phyloP scores from a whole-genome alignment of 164 flowering plant genomes.

The Brasenia schreberi region DNA sequence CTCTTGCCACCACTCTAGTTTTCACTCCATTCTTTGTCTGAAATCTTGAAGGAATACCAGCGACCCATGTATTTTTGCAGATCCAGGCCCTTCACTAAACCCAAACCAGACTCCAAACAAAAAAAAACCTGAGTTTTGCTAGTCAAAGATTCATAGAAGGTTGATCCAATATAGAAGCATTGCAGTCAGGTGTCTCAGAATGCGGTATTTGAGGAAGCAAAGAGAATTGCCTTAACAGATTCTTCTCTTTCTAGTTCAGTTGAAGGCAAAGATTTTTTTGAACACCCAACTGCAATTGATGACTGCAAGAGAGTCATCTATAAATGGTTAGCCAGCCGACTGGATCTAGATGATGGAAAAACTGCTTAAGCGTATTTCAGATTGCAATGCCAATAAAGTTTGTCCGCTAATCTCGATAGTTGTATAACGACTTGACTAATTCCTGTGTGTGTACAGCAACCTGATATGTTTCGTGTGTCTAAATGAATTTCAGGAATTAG shows the following conservation, averaged over 20 bases:
- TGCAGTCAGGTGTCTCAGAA: slow-evolving; percentile 69
- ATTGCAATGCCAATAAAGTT: slow-evolving; percentile 77
- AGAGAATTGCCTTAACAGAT: slow-evolving; percentile 35
- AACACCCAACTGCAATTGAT: slow-evolving; percentile 30
- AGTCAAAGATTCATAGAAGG: too few relatives aligned
- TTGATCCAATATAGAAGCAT: slow-evolving; percentile 83
- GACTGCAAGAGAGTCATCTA: slow-evolving; percentile 67
- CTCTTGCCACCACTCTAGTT: slow-evolving; percentile 86
- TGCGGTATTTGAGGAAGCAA: slow-evolving; percentile 75
- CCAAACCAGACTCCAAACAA: too few relatives aligned
- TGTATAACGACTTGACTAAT: too few relatives aligned
- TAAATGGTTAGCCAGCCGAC: slow-evolving; percentile 85
- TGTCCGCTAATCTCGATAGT: too few relatives aligned
- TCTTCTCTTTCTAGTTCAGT: slow-evolving; percentile 30
- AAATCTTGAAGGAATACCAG: slow-evolving; percentile 80
- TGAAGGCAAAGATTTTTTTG: slow-evolving; percentile 20
- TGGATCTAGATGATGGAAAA: slow-evolving; percentile 48
- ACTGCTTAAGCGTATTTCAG: slow-evolving; percentile 71
- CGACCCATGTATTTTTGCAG: slow-evolving; percentile 72
- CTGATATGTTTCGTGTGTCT: too few relatives aligned
- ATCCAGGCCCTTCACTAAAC: slow-evolving; percentile 65
- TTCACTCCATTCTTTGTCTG: slow-evolving; percentile 63
- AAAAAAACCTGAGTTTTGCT: too few relatives aligned
- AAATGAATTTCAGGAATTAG: too few relatives aligned
- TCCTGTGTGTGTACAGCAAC: too few relatives aligned